phyloP scores from a whole-genome alignment of 1,139 yeast genomes.

The Yamadazyma aaseri region DNA sequence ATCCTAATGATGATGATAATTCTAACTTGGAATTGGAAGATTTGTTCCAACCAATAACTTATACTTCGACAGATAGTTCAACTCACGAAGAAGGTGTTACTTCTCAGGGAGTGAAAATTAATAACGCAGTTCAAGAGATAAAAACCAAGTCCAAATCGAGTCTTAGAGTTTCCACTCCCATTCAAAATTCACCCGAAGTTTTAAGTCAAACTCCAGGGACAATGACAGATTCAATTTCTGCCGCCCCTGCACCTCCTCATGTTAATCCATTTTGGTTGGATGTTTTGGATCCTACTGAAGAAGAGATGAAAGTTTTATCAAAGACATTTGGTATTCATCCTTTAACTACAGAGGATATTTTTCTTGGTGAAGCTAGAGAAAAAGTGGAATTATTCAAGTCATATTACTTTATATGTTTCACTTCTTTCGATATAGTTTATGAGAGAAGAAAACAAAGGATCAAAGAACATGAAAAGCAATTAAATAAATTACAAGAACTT shows the following conservation, averaged over 20 bases:
- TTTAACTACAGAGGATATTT: slow-evolving; percentile 92
- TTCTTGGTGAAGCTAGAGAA: slow-evolving; percentile 90
- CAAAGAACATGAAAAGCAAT: slow-evolving; percentile 42
- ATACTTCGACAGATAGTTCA: neutral
- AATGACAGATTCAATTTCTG: slow-evolving; percentile 14
- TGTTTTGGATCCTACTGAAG: slow-evolving; percentile 89
- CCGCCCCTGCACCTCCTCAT: neutral
- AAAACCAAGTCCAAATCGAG: neutral
- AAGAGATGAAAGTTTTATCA: slow-evolving; percentile 89
- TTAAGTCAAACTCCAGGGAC: slow-evolving; percentile 12
- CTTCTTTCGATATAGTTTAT: slow-evolving; percentile 85
- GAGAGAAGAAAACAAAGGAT: slow-evolving; percentile 57
- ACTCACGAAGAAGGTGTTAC: no score
- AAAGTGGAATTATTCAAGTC: slow-evolving; percentile 89
- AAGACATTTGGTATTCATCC: slow-evolving; percentile 96
- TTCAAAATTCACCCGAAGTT: slow-evolving; percentile 1
- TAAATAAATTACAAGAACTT: slow-evolving; percentile 41
- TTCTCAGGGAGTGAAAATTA: neutral
- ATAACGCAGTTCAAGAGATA: neutral
- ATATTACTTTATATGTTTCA: slow-evolving; percentile 89
- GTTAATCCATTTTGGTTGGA: slow-evolving; percentile 83
- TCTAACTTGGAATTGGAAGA: slow-evolving; percentile 20
- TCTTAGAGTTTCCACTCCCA: neutral
- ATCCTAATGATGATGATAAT: slow-evolving; percentile 8
- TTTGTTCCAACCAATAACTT: slow-evolving; percentile 27